Evolutionary conservation across 1,284 basidiomycete species (phyloP).

Genomic region (Cryptococcus maquisensis): DNA sequence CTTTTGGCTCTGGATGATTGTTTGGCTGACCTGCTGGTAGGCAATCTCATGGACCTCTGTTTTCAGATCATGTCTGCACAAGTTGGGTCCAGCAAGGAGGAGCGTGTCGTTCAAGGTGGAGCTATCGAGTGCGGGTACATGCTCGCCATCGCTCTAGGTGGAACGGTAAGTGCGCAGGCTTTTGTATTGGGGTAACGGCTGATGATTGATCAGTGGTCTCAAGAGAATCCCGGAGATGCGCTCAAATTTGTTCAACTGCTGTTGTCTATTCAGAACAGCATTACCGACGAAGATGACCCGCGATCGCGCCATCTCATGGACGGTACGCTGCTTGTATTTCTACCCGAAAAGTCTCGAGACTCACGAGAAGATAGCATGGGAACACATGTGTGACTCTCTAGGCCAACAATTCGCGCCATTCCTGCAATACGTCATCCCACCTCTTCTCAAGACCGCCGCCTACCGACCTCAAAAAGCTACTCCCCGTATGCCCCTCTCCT

Average conservation of each 20-base stretch:
- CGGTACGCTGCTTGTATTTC: slow-evolving; percentile 22
- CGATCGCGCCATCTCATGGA: slow-evolving; percentile 30
- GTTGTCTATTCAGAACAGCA: slow-evolving; percentile 69
- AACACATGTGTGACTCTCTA: slow-evolving; percentile 74
- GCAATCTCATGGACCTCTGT: slow-evolving; percentile 30
- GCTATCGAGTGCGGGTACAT: slow-evolving; percentile 64
- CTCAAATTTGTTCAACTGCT: slow-evolving; percentile 65
- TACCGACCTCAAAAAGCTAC: slow-evolving; percentile 56
- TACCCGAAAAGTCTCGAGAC: background rate
- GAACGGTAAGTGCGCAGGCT: slow-evolving; percentile 13
- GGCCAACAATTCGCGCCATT: slow-evolving; percentile 77
- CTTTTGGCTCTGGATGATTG: background rate
- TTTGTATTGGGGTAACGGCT: too few species aligned
- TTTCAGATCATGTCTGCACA: slow-evolving; percentile 58
- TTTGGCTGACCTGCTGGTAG: slow-evolving; percentile 6
- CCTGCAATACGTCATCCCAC: slow-evolving; percentile 73
- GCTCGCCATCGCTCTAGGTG: slow-evolving; percentile 51
- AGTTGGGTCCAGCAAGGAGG: slow-evolving; percentile 58
- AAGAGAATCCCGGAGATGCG: slow-evolving; percentile 52
- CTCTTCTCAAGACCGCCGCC: slow-evolving; percentile 65
- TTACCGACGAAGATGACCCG: slow-evolving; percentile 32
- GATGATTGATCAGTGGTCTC: too few species aligned
- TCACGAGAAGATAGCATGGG: slow-evolving; percentile 58
- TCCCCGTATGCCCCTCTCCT: slow-evolving; percentile 4
- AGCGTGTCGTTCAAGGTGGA: slow-evolving; percentile 65